A percentile compares a stretch with the other conserved stretches of the same genome.
Conservation (phyloP, 176 grass and related monocot genomes). For the Cenchrus purpureus region DNA sequence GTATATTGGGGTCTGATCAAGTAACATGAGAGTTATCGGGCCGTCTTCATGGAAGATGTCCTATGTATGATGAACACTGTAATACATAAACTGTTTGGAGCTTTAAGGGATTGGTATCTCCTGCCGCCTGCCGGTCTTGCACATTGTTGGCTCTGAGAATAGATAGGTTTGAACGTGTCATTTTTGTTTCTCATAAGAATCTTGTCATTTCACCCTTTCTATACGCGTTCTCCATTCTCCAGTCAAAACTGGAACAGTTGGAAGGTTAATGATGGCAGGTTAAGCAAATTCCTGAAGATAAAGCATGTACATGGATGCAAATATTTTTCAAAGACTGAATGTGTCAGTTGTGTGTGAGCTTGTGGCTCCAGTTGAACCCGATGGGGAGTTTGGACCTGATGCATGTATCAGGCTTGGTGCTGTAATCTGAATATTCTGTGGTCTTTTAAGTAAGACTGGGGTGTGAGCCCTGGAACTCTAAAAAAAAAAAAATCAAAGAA, state of each 20-base stretch:
- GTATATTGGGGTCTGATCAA: constrained; percentile 7
- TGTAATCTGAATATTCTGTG: too few relatives aligned
- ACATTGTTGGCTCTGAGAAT: neutral
- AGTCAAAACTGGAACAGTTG: too few relatives aligned
- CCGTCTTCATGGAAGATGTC: constrained; percentile 3
- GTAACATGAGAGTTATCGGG: constrained; percentile 15
- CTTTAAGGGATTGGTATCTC: neutral
- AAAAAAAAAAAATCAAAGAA: neutral
- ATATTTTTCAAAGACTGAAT: too few relatives aligned
- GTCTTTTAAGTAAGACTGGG: too few relatives aligned
- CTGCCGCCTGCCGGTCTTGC: neutral
- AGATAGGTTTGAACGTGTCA: neutral
- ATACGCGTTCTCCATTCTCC: neutral
- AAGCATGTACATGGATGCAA: neutral
- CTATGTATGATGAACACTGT: constrained; percentile 38
- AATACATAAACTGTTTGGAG: constrained; percentile 24
- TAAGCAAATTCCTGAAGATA: neutral
- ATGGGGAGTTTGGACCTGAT: too few relatives aligned
- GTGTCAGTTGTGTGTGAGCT: too few relatives aligned
- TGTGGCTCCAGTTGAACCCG: too few relatives aligned
- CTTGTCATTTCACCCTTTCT: neutral
- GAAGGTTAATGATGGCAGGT: neutral
- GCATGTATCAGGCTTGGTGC: too few relatives aligned
- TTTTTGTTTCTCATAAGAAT: neutral
- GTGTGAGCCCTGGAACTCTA: too few relatives aligned